Evolutionary conservation across 345 rosid genomes (phyloP), one percentile per base, ranked within the genome.

Genomic region (Populus deltoides): DNA sequence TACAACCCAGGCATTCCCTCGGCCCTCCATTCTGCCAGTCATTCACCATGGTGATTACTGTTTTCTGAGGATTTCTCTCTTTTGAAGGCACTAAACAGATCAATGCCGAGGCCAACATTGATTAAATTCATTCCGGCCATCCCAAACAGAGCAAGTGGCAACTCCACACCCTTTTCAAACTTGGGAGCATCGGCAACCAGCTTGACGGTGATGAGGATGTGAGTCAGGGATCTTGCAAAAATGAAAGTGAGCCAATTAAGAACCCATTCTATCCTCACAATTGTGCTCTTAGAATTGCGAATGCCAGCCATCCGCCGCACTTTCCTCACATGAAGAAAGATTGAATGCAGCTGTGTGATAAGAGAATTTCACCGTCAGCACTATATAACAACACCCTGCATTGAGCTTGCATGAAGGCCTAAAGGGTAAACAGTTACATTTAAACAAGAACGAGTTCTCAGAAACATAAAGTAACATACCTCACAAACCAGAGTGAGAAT

Each of bases 81-180:
- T 81, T 73, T 86, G 77, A 86, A 94, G 65, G 97, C 95, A 31
- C 87, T 84, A 35, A 90, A 81, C 78, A 94, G 92, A 86, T 93
- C 95, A 31, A 93, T 73, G n/a, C 92, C 97, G 8, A 94, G 97
- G 24, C 90, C 90, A 5, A 61, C 62, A 62, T 92, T 94, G 33
- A 94, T 90, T 38, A 93, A 36, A 85, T 93, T 90, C 98, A 94
- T 92, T 74, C 98, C 98, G 29, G 68, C 84, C 98, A 94, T 94
- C 66, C 98, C 97, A 69, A 86, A 87, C 68, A 94, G 72, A 16
- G 98, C 98, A 31, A 94, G 91, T 0, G 97, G 98, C 86, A 88
- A 89, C 89, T 92, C 95, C 1, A 92, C 75, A 4, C 98, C 98
- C 74, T 69, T 90, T 66, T 65, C 86, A 27, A 94, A 94, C 90